Evolutionary conservation across 495 filamentous ascomycete species (phyloP).

Genomic region (Neurospora sp.): DNA sequence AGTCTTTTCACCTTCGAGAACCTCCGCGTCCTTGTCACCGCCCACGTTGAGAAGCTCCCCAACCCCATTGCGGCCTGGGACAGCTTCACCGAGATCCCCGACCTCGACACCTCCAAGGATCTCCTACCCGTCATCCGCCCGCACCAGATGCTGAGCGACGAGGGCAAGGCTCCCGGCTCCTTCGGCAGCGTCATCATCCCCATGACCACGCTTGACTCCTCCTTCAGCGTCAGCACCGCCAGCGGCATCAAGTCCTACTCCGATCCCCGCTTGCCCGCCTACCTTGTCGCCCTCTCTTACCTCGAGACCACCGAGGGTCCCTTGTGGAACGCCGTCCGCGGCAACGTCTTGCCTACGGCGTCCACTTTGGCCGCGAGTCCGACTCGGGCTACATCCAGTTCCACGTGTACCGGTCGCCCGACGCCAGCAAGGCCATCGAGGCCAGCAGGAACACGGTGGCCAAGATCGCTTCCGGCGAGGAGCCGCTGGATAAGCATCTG

Average conservation of each 20-base stretch:
- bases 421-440: constrained; percentile 77
- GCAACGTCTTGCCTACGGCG: constrained; percentile 83
- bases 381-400: constrained; percentile 74
- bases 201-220: constrained; percentile 89
- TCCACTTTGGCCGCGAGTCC: constrained; percentile 59
- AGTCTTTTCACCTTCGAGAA: constrained; percentile 72
- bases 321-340: constrained; percentile 84
- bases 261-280: constrained; percentile 68
- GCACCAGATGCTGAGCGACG: constrained; percentile 53
- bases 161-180: constrained; percentile 61
- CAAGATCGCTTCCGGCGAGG: constrained; percentile 40
- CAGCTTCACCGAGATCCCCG: constrained; percentile 35
- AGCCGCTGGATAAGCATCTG: constrained; percentile 64
- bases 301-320: constrained; percentile 91
- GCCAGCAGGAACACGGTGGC: constrained; percentile 61
- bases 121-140: constrained; percentile 35
- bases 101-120: constrained; percentile 33
- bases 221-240: constrained; percentile 66
- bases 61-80: constrained; percentile 83
- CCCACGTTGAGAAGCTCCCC: constrained; percentile 63
- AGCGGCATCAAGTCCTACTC: constrained; percentile 63
- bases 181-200: constrained; percentile 70
- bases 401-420: constrained; percentile 78
- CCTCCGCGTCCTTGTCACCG: constrained; percentile 73
- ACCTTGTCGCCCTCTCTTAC: constrained; percentile 79